phyloP scores from a whole-genome alignment of 2,329 filamentous ascomycete genomes.

The Calonectria honghensis region DNA sequence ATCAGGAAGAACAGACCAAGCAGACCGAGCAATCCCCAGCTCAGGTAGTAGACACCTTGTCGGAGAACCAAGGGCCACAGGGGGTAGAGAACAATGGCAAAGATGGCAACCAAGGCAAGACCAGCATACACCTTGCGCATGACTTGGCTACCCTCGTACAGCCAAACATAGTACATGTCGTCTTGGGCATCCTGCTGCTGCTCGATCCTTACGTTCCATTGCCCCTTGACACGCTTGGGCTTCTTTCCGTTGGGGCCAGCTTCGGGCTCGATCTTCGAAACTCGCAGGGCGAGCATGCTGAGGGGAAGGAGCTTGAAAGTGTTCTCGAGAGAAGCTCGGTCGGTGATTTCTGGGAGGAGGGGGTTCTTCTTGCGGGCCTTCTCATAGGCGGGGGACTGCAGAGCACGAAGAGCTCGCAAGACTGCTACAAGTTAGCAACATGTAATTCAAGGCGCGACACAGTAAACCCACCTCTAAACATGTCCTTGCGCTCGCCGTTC shows the following conservation, averaged over 20 bases:
- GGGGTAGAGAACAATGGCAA: slow-evolving; percentile 94
- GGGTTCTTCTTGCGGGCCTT: slow-evolving; percentile 94
- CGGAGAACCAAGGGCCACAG: slow-evolving; percentile 95
- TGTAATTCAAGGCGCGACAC: background rate
- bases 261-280: slow-evolving; percentile 83
- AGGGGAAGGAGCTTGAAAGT: slow-evolving; percentile 95
- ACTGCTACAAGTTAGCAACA: slow-evolving; percentile 71
- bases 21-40: slow-evolving; percentile 92
- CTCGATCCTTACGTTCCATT: slow-evolving; percentile 97
- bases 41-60: slow-evolving; percentile 97
- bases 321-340: slow-evolving; percentile 92
- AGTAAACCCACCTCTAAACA: slow-evolving; percentile 86
- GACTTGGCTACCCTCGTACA: slow-evolving; percentile 95
- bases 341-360: slow-evolving; percentile 89
- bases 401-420: slow-evolving; percentile 93
- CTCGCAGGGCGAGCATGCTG: slow-evolving; percentile 93
- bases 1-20: slow-evolving; percentile 97
- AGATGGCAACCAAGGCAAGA: slow-evolving; percentile 87
- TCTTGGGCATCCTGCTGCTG: slow-evolving; percentile 93
- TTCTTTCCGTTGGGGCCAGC: slow-evolving; percentile 80
- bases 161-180: slow-evolving; percentile 96
- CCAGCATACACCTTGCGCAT: slow-evolving; percentile 94
- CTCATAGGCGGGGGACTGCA: slow-evolving; percentile 91
- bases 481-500: slow-evolving; percentile 97
- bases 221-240: slow-evolving; percentile 92